Base-by-base conservation (phyloP, 768 basidiomycete genomes). In the Rhodocollybia butyracea region DNA sequence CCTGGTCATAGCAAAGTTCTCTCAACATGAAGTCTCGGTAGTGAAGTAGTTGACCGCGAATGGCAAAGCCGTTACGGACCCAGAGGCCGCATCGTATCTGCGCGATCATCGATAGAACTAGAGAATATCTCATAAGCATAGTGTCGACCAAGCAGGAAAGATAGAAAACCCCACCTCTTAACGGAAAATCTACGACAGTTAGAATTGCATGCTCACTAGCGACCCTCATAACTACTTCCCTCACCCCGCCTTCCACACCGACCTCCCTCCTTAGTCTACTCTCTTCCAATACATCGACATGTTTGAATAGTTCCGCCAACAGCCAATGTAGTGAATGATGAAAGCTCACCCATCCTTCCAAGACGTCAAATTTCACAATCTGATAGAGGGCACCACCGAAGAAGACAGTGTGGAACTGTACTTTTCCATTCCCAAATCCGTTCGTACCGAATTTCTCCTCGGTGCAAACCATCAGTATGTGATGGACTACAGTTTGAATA, bases 41-140 rank as follows among this genome's bases (percentile, higher is more conserved):
- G 67, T 98, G 96, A 51, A 95, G 80, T 3, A 94, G 77, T 68
- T 98, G 97, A 0, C 94, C 94, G 1, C 96, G 88, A 61, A 98
- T 95, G 15, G 89, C 89, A 64, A 94, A 91, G 3, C 97, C 97
- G 62, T 99, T 99, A 52, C 96, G 89, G 7, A 97, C 95, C 97
- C 97, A 99, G 3, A 98, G 78, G 0, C 94, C 94, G 0, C 92
- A 89, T 24, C 94, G 85, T 48, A 98, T 93, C 67, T 98, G 97
- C 0, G 95, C 94, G 42, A 96, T 86, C 86, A 95, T 93, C 1
- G 87, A 82, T 26, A 94, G 75, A 5, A 92, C 93, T 94, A 22
- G 10, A 54, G 29, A 15, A 29, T n/a, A n/a, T 24, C 56, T 22
- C 19, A 30, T 53, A 8, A 50, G 32, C 21, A 30, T 17, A 5